Evolutionary conservation across 2,329 filamentous ascomycete species (phyloP).

Genomic region (Chaetomiaceae sp.): DNA sequence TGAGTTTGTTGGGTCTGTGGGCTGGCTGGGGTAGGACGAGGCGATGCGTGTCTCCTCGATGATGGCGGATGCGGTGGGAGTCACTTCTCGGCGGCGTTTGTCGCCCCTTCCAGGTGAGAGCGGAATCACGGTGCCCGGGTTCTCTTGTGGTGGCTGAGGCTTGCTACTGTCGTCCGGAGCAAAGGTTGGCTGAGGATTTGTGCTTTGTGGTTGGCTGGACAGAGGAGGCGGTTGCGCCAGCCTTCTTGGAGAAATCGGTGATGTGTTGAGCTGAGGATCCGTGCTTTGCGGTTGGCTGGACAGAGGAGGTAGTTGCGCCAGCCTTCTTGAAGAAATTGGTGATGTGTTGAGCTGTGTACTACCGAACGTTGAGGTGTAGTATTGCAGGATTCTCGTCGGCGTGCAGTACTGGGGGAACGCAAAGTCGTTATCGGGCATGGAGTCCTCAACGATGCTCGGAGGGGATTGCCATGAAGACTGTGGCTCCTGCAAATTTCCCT

Average conservation of each 20-base stretch:
- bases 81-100: background rate
- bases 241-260: too few relatives aligned
- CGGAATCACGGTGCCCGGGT: background rate
- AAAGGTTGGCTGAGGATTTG: background rate
- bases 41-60: constrained; percentile 9
- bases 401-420: constrained; percentile 36
- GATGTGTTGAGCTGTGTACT: constrained; percentile 26
- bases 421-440: constrained; percentile 40
- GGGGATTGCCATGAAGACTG: constrained; percentile 39
- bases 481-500: constrained; percentile 16
- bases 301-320: background rate
- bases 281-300: background rate
- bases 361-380: constrained; percentile 39
- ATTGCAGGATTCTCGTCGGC: constrained; percentile 47
- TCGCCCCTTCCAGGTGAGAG: background rate
- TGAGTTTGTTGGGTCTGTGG: background rate
- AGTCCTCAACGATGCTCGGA: constrained; percentile 51
- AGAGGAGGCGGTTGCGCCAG: background rate
- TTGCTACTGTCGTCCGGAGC: background rate
- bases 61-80: background rate
- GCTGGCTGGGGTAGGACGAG: constrained; percentile 13
- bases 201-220: background rate
- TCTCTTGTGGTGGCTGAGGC: background rate
- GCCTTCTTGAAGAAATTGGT: background rate
- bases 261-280: background rate